Conservation (phyloP, 306 rosid species). For the Calophaca sinica region DNA sequence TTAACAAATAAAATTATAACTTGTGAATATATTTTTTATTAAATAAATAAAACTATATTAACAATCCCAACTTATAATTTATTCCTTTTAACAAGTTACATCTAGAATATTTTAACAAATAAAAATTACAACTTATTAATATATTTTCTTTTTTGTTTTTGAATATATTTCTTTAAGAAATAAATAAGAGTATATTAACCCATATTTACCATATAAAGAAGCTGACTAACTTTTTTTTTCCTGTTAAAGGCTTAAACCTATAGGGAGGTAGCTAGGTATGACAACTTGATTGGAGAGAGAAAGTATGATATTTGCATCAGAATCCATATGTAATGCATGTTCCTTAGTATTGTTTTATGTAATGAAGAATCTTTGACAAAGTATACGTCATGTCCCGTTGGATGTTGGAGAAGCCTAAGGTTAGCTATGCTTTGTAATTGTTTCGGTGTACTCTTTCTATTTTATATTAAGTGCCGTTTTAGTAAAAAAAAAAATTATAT, state of each 20-base stretch:
- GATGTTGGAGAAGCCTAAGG: conserved; percentile 61
- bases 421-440: conserved; percentile 39
- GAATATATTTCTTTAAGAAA: too few species aligned
- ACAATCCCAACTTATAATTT: too few species aligned
- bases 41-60: too few species aligned
- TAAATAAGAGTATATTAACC: neutral
- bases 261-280: conserved; percentile 24
- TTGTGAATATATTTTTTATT: too few species aligned
- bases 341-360: conserved; percentile 43
- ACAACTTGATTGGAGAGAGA: conserved; percentile 41
- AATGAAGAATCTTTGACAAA: conserved; percentile 67
- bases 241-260: conserved; percentile 43
- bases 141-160: too few species aligned
- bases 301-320: conserved; percentile 62
- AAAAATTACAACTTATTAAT: too few species aligned
- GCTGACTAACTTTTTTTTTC: neutral
- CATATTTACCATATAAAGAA: neutral
- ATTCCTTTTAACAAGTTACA: too few species aligned
- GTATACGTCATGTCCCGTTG: conserved; percentile 57
- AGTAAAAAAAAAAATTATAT: too few species aligned
- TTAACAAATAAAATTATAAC: too few species aligned
- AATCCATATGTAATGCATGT: conserved; percentile 60
- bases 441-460: too few species aligned
- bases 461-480: too few species aligned
- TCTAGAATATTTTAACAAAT: too few species aligned